phyloP scores from a whole-genome alignment of 768 basidiomycete genomes.

The Hirschioporus abietinus region DNA sequence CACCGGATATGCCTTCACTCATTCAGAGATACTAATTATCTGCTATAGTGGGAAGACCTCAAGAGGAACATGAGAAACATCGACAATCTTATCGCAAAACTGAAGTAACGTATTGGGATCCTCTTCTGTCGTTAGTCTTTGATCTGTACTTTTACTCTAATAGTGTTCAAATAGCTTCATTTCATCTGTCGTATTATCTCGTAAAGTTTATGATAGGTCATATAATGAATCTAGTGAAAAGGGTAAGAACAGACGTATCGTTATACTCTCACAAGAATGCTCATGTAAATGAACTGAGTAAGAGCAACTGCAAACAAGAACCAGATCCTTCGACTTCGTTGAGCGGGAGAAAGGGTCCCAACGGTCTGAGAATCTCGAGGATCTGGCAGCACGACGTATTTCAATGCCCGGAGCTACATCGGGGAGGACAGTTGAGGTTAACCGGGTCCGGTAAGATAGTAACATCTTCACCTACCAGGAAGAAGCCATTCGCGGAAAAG shows the following conservation, averaged over 20 bases:
- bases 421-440: not conserved
- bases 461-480: conserved; percentile 56
- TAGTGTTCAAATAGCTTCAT: not conserved
- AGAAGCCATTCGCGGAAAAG: conserved; percentile 88
- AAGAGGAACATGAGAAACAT: conserved; percentile 40
- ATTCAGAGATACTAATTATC: conserved; percentile 1
- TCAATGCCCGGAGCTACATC: conserved; percentile 83
- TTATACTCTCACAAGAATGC: conserved; percentile 66
- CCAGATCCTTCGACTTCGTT: conserved; percentile 78
- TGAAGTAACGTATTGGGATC: conserved; percentile 1
- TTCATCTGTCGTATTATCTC: not conserved
- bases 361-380: conserved; percentile 37
- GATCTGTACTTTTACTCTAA: not conserved
- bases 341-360: conserved; percentile 64
- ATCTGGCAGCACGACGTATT: conserved; percentile 88
- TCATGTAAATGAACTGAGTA: conserved; percentile 82
- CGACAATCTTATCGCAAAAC: conserved; percentile 42
- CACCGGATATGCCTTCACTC: not conserved
- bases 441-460: not conserved
- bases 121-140: not conserved
- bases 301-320: conserved; percentile 87
- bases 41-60: conserved; percentile 50
- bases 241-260: not conserved
- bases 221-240: not conserved
- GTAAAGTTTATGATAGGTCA: not conserved